Percentiles rank a stretch among this genome's conserved stretches.
Evolutionary conservation across 352 stramenopile genomes (phyloP).

Genomic region (Globisporangium canariense): DNA sequence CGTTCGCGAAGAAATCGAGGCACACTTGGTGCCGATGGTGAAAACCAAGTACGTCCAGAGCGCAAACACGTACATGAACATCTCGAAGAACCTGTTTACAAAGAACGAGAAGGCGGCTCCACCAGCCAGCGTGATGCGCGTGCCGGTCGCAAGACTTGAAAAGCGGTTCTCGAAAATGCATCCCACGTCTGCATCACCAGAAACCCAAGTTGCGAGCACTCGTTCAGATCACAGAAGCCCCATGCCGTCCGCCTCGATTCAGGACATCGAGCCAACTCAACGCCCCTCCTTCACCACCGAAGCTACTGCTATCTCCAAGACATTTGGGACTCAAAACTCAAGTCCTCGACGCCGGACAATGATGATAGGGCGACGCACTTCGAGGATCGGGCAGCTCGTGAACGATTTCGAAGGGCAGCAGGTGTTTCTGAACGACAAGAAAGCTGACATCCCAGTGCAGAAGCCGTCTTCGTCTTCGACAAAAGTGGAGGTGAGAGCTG

Average conservation of each 20-base stretch:
- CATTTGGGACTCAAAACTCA: background rate
- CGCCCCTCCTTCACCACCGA: slow-evolving; percentile 4
- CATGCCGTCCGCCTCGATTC: background rate
- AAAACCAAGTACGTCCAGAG: slow-evolving; percentile 33
- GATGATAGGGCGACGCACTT: slow-evolving; percentile 1
- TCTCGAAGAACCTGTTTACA: slow-evolving; percentile 65
- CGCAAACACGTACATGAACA: slow-evolving; percentile 41
- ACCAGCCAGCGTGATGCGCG: background rate
- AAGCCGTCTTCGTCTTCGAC: background rate
- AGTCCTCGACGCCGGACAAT: background rate
- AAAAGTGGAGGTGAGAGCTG: background rate
- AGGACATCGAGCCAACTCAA: background rate
- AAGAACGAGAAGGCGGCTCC: slow-evolving; percentile 39
- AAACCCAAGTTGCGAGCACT: background rate
- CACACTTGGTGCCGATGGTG: slow-evolving; percentile 32
- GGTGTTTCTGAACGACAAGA: background rate
- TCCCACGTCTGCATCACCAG: background rate
- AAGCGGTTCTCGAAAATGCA: slow-evolving; percentile 8
- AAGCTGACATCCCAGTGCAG: background rate
- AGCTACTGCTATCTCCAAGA: background rate
- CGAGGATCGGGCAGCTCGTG: slow-evolving; percentile 4
- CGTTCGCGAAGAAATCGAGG: slow-evolving; percentile 38
- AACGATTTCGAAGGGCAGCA: slow-evolving; percentile 1
- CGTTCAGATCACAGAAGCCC: background rate
- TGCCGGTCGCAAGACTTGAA: background rate